Conservation (phyloP, 208 protist species). For the Leishmania mexicana region DNA sequence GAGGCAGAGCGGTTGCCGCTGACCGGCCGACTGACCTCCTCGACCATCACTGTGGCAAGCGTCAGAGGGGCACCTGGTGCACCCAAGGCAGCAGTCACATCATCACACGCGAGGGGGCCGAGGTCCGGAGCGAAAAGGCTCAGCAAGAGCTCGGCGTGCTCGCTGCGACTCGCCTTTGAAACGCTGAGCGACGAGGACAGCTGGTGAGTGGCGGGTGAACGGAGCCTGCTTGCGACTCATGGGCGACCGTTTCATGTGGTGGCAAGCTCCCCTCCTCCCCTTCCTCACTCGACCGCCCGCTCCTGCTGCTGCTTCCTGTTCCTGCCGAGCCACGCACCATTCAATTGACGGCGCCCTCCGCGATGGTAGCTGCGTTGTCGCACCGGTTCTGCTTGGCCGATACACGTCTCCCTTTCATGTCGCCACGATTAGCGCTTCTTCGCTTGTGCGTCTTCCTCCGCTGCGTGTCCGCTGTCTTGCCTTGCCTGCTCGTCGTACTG, state of each 20-base stretch:
- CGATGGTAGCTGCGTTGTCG: background rate
- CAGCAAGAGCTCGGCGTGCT: slow-evolving; percentile 20
- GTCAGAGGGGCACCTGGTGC: background rate
- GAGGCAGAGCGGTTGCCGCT: background rate
- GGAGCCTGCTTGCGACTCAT: no score
- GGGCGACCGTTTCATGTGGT: background rate
- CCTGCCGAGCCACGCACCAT: background rate
- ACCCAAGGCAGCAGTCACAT: background rate
- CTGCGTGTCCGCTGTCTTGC: background rate
- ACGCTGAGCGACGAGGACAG: slow-evolving; percentile 17
- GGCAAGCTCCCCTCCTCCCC: background rate
- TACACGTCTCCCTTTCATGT: background rate
- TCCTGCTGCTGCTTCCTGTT: background rate
- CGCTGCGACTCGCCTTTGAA: slow-evolving; percentile 48
- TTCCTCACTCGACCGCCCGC: background rate
- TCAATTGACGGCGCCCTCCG: no score
- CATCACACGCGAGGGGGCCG: background rate
- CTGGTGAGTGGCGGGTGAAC: slow-evolving; percentile 1
- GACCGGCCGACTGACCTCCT: background rate
- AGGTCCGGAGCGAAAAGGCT: background rate
- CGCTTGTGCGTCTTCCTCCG: background rate
- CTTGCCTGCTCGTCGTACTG: background rate
- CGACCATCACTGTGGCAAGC: background rate
- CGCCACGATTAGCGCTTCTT: background rate
- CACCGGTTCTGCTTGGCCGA: background rate